These are phyloP conservation scores for Spiromastix sp. DNA, from an alignment of 2,329 filamentous ascomycete species.

Conservation along the genomic window DNA sequence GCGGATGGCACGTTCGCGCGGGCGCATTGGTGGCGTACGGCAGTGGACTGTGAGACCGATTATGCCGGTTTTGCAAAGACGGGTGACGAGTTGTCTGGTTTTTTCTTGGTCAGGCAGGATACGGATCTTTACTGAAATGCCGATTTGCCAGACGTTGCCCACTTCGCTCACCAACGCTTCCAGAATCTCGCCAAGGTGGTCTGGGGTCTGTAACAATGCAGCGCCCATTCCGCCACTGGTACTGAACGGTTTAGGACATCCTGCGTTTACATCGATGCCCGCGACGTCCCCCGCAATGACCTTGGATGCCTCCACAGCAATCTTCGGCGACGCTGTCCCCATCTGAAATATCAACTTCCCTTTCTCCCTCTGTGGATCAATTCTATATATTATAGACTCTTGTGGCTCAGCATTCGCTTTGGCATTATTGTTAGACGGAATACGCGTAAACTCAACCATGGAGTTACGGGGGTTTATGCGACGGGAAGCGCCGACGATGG, in stretches of 20 bases:
- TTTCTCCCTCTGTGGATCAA: constrained; percentile 68
- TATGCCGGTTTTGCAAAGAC: constrained; percentile 78
- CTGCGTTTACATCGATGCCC: constrained; percentile 93
- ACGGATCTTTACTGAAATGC: constrained; percentile 94
- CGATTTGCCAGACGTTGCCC: constrained; percentile 67
- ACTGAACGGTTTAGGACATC: constrained; percentile 96
- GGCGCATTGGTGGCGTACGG: constrained; percentile 90
- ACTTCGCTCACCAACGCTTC: constrained; percentile 72
- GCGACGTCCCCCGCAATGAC: constrained; percentile 79
- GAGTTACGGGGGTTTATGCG: constrained; percentile 64
- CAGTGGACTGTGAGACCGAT: constrained; percentile 89
- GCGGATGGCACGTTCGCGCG: constrained; percentile 75
- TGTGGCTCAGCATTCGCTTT: constrained; percentile 27
- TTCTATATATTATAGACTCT: constrained; percentile 68
- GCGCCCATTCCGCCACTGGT: constrained; percentile 93
- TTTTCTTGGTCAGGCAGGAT: constrained; percentile 66
- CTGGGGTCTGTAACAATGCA: constrained; percentile 74
- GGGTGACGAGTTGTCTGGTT: constrained; percentile 67
- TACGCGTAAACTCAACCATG: constrained; percentile 75
- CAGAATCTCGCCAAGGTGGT: constrained; percentile 73
- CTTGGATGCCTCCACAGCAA: constrained; percentile 73
- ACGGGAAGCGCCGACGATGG: constrained; percentile 78
- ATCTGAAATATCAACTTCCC: constrained; percentile 79
- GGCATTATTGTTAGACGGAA: constrained; percentile 60
- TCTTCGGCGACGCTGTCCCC: constrained; percentile 71